These are phyloP conservation scores for Phytopythium sindhum DNA, from an alignment of 352 stramenopile species.

Conservation along the genomic window DNA sequence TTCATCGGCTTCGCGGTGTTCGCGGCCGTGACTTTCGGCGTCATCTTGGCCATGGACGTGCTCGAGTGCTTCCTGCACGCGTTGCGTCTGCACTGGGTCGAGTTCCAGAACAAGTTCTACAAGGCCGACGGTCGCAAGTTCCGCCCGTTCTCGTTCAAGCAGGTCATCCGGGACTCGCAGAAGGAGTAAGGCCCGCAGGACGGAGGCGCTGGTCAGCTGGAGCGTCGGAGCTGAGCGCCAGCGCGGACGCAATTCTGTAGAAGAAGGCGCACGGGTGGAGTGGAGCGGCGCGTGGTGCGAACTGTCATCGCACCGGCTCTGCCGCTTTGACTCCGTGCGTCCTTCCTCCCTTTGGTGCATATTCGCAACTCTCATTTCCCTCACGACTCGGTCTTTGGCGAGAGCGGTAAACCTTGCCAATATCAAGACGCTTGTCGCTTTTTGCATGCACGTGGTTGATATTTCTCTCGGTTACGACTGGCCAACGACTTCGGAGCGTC, in stretches of 20 bases:
- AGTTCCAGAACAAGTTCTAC: slow-evolving; percentile 99
- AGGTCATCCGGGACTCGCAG: slow-evolving; percentile 72
- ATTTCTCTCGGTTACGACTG: neutral
- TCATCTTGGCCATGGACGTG: slow-evolving; percentile 99
- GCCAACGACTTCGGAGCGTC: too few relatives aligned
- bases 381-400: neutral
- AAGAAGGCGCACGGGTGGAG: neutral
- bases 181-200: slow-evolving; percentile 22
- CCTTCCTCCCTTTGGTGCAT: slow-evolving; percentile 3
- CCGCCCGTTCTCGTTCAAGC: slow-evolving; percentile 94
- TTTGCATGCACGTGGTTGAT: neutral
- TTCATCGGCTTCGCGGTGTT: slow-evolving; percentile 94
- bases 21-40: slow-evolving; percentile 94
- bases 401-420: slow-evolving; percentile 1
- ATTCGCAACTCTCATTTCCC: neutral
- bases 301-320: neutral
- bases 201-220: neutral
- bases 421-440: neutral
- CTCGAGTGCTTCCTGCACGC: slow-evolving; percentile 99
- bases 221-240: neutral
- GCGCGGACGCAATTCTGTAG: neutral
- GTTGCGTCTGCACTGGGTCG: slow-evolving; percentile 98
- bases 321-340: neutral
- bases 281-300: neutral
- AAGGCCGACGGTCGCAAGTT: slow-evolving; percentile 97